Evolutionary conservation across 1,139 yeast species (phyloP).

Genomic region (Hemisphaericaspora lyxosophila): DNA sequence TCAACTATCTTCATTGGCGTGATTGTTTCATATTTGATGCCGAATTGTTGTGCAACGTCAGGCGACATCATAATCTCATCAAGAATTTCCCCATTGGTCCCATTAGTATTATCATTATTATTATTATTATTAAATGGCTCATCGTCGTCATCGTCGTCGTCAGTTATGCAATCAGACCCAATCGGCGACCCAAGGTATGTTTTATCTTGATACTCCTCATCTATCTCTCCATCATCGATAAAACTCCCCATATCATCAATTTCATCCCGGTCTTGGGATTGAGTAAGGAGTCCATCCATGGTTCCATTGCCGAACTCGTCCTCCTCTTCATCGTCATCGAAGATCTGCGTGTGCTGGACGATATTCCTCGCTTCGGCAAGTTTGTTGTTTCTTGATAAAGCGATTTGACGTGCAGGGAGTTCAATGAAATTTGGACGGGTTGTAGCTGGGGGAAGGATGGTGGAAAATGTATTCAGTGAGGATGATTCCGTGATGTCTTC

Average conservation of each 20-base stretch:
- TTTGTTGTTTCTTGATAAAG: too few species aligned
- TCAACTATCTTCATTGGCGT: neutral
- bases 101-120: constrained; percentile 17
- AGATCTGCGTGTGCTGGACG: constrained; percentile 17
- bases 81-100: constrained; percentile 4
- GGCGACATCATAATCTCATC: constrained; percentile 7
- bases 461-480: neutral
- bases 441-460: too few species aligned
- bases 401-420: too few species aligned
- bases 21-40: constrained; percentile 21
- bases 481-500: constrained; percentile 2
- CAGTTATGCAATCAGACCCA: constrained; percentile 18
- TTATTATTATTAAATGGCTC: constrained; percentile 27
- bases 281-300: constrained; percentile 41
- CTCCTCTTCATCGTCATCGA: constrained; percentile 23
- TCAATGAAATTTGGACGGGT: too few species aligned
- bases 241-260: constrained; percentile 36
- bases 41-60: constrained; percentile 23
- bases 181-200: constrained; percentile 11
- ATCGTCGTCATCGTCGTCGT: constrained; percentile 12
- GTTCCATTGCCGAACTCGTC: constrained; percentile 43
- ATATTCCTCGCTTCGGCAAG: constrained; percentile 12
- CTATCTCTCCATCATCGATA: constrained; percentile 24
- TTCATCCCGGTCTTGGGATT: constrained; percentile 37
- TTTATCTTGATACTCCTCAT: constrained; percentile 8